phyloP scores from a whole-genome alignment of 2,329 filamentous ascomycete species.

The Aureobasidium lini region DNA sequence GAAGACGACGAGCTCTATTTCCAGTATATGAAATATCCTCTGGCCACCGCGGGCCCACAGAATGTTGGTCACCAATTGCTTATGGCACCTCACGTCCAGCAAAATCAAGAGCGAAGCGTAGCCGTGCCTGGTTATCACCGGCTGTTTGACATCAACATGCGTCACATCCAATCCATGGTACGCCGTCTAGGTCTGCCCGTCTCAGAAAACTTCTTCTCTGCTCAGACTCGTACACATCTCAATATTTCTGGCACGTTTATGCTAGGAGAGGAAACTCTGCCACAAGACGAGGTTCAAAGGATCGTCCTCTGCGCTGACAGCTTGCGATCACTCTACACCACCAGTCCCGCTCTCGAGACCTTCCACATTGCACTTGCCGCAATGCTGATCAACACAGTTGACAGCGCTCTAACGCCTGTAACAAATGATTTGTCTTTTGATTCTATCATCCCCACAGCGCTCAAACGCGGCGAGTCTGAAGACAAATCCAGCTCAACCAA shows the following conservation, averaged over 20 bases:
- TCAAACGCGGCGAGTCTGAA: neutral
- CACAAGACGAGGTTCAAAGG: conserved; percentile 14
- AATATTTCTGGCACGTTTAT: conserved; percentile 14
- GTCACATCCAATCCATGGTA: conserved; percentile 59
- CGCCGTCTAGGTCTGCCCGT: conserved; percentile 31
- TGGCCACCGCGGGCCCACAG: neutral
- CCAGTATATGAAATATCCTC: conserved; percentile 2
- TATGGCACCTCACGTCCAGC: neutral
- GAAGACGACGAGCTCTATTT: conserved; percentile 35
- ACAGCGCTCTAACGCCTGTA: neutral
- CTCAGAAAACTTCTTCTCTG: conserved; percentile 14
- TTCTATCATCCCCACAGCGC: neutral
- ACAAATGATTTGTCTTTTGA: neutral
- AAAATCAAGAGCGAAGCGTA: neutral
- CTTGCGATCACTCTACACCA: conserved; percentile 15
- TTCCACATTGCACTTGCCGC: conserved; percentile 15
- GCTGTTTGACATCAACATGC: conserved; percentile 50
- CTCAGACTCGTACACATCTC: conserved; percentile 12
- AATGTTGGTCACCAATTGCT: neutral
- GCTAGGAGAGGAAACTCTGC: conserved; percentile 14
- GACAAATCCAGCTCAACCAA: neutral
- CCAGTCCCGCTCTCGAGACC: conserved; percentile 14
- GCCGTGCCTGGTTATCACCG: conserved; percentile 19
- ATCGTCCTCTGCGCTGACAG: conserved; percentile 17
- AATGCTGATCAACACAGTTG: neutral